phyloP scores from a whole-genome alignment of 306 rosid genomes.

The Sesbania bispinosa region DNA sequence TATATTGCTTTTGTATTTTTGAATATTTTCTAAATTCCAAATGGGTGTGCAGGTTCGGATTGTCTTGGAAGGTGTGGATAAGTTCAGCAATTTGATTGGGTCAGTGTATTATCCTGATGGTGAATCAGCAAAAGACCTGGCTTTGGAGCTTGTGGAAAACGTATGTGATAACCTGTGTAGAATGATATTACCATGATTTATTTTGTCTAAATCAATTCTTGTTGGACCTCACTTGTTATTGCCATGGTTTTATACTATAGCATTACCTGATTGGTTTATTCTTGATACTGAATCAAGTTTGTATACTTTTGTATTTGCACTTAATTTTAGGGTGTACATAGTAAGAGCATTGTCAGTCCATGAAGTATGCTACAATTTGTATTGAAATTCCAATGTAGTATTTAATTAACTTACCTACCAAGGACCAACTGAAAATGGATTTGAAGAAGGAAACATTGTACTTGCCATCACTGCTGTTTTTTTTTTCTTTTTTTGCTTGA shows the following conservation, averaged over 20 bases:
- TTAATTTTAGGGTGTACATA: slow-evolving; percentile 6
- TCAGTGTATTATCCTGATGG: slow-evolving; percentile 94
- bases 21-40: slow-evolving; percentile 30
- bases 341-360: background rate
- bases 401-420: background rate
- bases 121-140: slow-evolving; percentile 88
- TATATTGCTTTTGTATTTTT: slow-evolving; percentile 5
- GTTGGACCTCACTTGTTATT: background rate
- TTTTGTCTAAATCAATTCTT: background rate
- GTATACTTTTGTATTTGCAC: background rate
- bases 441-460: background rate
- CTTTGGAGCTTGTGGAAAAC: slow-evolving; percentile 87
- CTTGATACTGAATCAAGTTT: slow-evolving; percentile 12
- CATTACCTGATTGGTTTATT: slow-evolving; percentile 20
- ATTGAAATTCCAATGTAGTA: background rate
- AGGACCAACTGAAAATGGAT: background rate
- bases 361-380: background rate
- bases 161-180: slow-evolving; percentile 40
- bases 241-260: background rate
- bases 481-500: slow-evolving; percentile 14
- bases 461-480: background rate
- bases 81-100: slow-evolving; percentile 94
- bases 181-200: slow-evolving; percentile 11
- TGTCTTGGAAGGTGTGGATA: slow-evolving; percentile 93
- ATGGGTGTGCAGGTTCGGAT: slow-evolving; percentile 74